Base-by-base conservation (phyloP, 495 filamentous ascomycete species). In the Penicillium waksmanii region DNA sequence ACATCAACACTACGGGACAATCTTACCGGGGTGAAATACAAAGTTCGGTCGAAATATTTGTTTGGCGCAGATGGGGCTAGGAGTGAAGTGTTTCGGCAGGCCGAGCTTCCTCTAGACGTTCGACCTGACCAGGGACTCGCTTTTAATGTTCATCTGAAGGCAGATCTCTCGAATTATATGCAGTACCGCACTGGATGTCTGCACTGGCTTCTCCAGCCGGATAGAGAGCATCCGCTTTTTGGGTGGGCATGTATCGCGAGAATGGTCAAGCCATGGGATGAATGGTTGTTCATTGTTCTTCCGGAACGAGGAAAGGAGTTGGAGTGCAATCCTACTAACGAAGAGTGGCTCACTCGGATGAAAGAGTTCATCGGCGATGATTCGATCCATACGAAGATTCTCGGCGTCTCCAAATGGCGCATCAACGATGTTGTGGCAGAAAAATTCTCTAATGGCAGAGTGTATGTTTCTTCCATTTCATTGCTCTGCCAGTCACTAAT, bases 31-130 rank as follows among this genome's bases (percentile, higher is more conserved):
- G 21, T 50, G 0, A 63, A 64, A 34, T 85, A 80, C 61, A 48
- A 71, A 11, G 73, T 86, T 31, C 68, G 74, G 18, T 79, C 80
- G 5, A 78, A 75, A 27, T 87, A 82, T 57, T 67, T 87, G 2
- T 85, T 86, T 56, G 85, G 84, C 10, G 80, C 79, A 15, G 85
- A 87, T 55, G 85, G 84, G 3, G 84, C 80, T 0, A 67, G 80
- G 13, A 83, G 80, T 58, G 70, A 74, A 34, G 73, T 87, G n/a
- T 66, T 84, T 7, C 68, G 74, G 17, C 76, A 82, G 63, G 64
- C 83, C 0, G 61, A 71, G 10, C 74, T 84, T 19, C 80, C 81
- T 1, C 67, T 85, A 43, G 69, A 76, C 40, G 77, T 78, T 54
- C 73, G 80, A 55, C 82, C 82, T 0, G 79, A 80, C 2, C 81